Conservation (phyloP, 208 protist genomes). For the Crithidia bombi region DNA sequence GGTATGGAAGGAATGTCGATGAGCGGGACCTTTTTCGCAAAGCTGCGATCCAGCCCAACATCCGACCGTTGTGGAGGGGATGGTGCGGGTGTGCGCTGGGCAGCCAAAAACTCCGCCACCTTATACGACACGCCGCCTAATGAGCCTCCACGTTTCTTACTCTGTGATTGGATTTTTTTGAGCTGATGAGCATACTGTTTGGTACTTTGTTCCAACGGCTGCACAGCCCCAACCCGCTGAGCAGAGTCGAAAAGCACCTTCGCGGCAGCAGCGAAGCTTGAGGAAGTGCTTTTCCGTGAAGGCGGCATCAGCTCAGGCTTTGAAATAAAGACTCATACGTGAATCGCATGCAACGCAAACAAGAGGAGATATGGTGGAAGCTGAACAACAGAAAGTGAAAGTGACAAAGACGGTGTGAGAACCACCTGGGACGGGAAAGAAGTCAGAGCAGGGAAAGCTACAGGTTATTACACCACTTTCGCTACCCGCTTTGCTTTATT, state of each 20-base stretch:
- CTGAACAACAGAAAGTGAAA: not conserved
- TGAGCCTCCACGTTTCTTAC: slow-evolving; percentile 74
- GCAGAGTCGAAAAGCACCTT: slow-evolving; percentile 87
- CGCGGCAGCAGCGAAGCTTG: slow-evolving; percentile 75
- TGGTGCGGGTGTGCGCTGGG: slow-evolving; percentile 50
- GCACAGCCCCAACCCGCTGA: slow-evolving; percentile 76
- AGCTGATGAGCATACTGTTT: slow-evolving; percentile 74
- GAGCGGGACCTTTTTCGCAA: slow-evolving; percentile 65
- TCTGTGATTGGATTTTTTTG: slow-evolving; percentile 82
- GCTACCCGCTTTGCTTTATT: too few species aligned
- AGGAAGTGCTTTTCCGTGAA: slow-evolving; percentile 22
- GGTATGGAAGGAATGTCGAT: slow-evolving; percentile 55
- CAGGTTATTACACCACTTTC: too few species aligned
- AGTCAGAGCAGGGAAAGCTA: too few species aligned
- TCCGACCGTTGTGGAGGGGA: slow-evolving; percentile 5
- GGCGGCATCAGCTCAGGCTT: slow-evolving; percentile 20
- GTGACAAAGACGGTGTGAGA: too few species aligned
- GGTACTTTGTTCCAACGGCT: slow-evolving; percentile 61
- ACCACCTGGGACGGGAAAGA: too few species aligned
- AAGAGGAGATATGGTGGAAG: not conserved
- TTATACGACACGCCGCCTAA: slow-evolving; percentile 85
- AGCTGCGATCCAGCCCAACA: slow-evolving; percentile 11
- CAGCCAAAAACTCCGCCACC: slow-evolving; percentile 82
- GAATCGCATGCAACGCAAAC: not conserved
- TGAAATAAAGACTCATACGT: too few species aligned